Evolutionary conservation across 176 grass and related monocot genomes (phyloP).

Genomic region (Dactylis glomerata): DNA sequence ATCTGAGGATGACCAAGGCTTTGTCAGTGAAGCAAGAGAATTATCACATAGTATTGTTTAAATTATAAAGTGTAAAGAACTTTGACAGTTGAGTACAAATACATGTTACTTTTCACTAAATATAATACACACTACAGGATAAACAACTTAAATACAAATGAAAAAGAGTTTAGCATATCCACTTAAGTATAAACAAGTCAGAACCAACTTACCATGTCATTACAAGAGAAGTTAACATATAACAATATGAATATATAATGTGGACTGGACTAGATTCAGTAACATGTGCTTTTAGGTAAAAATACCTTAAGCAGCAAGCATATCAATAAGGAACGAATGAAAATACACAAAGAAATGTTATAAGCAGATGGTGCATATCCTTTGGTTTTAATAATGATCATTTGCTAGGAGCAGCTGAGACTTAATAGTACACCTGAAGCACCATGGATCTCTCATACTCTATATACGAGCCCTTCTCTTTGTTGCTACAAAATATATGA

Average conservation of each 20-base stretch:
- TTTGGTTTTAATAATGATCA: constrained; percentile 15
- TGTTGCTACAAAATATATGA: constrained; percentile 63
- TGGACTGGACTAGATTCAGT: constrained; percentile 3
- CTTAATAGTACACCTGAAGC: constrained; percentile 53
- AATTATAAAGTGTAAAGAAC: neutral
- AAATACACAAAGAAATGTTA: constrained; percentile 16
- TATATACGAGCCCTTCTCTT: constrained; percentile 75
- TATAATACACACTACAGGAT: constrained; percentile 9
- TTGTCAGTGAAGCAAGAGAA: constrained; percentile 20
- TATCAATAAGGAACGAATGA: neutral
- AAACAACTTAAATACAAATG: constrained; percentile 21
- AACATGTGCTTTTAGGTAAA: constrained; percentile 6
- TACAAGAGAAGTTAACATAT: neutral
- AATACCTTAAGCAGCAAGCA: neutral
- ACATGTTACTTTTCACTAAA: constrained; percentile 4
- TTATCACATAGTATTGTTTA: constrained; percentile 16
- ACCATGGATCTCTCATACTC: constrained; percentile 99
- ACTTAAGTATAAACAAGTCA: constrained; percentile 1
- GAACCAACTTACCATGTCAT: neutral
- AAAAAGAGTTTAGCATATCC: neutral
- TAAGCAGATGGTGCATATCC: neutral
- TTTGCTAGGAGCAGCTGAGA: neutral
- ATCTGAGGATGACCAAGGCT: constrained; percentile 48
- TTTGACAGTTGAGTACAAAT: constrained; percentile 1
- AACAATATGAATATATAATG: neutral